Conservation (phyloP, 345 rosid species). For the Reutealis trisperma region DNA sequence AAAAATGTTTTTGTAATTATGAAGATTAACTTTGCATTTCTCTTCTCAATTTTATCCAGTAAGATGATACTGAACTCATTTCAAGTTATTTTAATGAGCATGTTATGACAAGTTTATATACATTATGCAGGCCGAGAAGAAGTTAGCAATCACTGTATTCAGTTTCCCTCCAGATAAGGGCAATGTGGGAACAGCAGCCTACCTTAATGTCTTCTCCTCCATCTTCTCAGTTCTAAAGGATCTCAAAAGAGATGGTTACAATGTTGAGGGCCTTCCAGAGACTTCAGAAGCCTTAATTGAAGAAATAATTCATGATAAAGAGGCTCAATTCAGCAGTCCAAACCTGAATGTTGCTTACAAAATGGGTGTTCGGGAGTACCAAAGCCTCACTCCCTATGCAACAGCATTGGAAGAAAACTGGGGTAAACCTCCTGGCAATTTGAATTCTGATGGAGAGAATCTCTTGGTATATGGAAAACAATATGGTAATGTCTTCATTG, state of each 20-base stretch:
- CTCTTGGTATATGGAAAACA: conserved; percentile 89
- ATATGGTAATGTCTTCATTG: conserved; percentile 93
- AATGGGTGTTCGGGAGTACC: conserved; percentile 91
- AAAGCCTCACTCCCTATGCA: conserved; percentile 79
- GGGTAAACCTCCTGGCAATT: conserved; percentile 97
- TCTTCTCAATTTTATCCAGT: background rate
- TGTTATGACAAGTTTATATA: conserved; percentile 18
- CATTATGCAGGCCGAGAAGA: conserved; percentile 76
- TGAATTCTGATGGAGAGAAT: conserved; percentile 93
- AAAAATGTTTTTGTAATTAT: background rate
- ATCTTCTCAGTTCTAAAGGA: conserved; percentile 87
- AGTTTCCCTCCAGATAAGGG: conserved; percentile 99
- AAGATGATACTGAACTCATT: background rate
- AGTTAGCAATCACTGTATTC: conserved; percentile 90
- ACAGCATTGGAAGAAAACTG: conserved; percentile 89
- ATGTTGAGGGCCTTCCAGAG: conserved; percentile 90
- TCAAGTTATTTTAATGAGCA: conserved; percentile 6
- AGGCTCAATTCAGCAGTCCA: conserved; percentile 98
- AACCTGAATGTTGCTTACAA: conserved; percentile 86
- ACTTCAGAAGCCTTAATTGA: conserved; percentile 88
- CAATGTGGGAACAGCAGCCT: conserved; percentile 93
- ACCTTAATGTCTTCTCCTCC: conserved; percentile 92
- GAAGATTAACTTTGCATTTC: background rate
- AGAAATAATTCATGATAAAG: conserved; percentile 91
- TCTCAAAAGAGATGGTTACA: conserved; percentile 81